Base-by-base conservation (phyloP, 352 stramenopile genomes). In the Phytophthora fragariaefolia region DNA sequence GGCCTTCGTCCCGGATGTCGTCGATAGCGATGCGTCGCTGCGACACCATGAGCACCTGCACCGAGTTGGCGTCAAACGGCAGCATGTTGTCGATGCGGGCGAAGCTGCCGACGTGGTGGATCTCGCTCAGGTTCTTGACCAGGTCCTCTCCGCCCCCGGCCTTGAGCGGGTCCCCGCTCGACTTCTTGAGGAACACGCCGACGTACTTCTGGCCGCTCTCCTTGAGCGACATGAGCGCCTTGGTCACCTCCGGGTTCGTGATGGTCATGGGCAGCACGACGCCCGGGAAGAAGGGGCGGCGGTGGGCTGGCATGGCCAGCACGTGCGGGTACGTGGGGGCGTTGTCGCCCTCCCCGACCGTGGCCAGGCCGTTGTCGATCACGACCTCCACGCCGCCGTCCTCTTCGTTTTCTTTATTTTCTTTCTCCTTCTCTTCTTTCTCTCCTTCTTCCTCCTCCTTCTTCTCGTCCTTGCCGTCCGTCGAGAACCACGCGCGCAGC, bases 61-160 rank as follows among this genome's bases (percentile, higher is more conserved):
- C 83, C 27, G 80, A 85, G 55, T 87, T 85, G 12, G 80, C 63
- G 61, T 95, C 75, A 40, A 93, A 93, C 18, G 88, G 80, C 3
- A 93, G 80, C 72, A 98, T 88, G 59, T 96, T 93, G 69, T 97
- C 87, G 59, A 99, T 98, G 45, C 98, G 88, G n/a, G 96, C 97
- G 74, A 99, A 98, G 23, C 95, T 99, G 28, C 97, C 97, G 6
- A 99, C 87, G 27, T 85, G 78, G 74, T 99, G 96, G 55, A 99
- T 95, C 64, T 99, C 92, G 43, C 87, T 91, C 26, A 98, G 58
- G 71, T 97, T 85, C 8, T 83, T 94, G 24, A 99, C 96, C 6
- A 99, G 57, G 59, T 99, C 96, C 48, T 96, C 86, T 5, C 63
- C 61, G 23, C 67, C 74, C 27, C 68, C 65, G 8, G 67, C 43